Evolutionary conservation across 1,284 basidiomycete genomes (phyloP).

Genomic region (Cryptococcus hybrid): DNA sequence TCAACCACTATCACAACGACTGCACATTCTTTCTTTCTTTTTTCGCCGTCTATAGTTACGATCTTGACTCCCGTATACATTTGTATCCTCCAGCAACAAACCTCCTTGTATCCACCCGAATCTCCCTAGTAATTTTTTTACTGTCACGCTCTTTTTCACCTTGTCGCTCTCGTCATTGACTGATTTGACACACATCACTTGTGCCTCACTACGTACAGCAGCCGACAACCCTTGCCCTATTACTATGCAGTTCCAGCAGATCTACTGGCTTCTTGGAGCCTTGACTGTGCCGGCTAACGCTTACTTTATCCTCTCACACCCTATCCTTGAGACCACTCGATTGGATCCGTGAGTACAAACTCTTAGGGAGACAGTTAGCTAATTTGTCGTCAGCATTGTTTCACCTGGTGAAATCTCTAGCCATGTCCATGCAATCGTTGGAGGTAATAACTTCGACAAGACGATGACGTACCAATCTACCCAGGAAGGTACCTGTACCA

Average conservation of each 20-base stretch:
- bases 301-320: constrained; percentile 44
- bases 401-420: constrained; percentile 31
- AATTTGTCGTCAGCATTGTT: constrained; percentile 30
- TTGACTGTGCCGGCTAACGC: constrained; percentile 29
- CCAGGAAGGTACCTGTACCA: constrained; percentile 45
- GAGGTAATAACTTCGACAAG: constrained; percentile 49
- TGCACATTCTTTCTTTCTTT: not conserved
- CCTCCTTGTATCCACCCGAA: not conserved
- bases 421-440: constrained; percentile 49
- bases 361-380: not conserved
- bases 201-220: constrained; percentile 6
- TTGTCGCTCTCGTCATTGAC: not conserved
- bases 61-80: not conserved
- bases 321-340: constrained; percentile 36
- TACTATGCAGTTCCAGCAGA: constrained; percentile 11
- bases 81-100: not conserved
- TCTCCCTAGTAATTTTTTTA: not conserved
- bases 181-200: not conserved
- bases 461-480: constrained; percentile 38
- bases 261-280: constrained; percentile 18
- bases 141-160: not conserved
- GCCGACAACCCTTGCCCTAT: not conserved
- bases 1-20: not conserved
- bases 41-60: not conserved
- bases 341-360: constrained; percentile 41